Evolutionary conservation across 192 early-diverging fungal species (phyloP).

Genomic region (Geranomyces variabilis): DNA sequence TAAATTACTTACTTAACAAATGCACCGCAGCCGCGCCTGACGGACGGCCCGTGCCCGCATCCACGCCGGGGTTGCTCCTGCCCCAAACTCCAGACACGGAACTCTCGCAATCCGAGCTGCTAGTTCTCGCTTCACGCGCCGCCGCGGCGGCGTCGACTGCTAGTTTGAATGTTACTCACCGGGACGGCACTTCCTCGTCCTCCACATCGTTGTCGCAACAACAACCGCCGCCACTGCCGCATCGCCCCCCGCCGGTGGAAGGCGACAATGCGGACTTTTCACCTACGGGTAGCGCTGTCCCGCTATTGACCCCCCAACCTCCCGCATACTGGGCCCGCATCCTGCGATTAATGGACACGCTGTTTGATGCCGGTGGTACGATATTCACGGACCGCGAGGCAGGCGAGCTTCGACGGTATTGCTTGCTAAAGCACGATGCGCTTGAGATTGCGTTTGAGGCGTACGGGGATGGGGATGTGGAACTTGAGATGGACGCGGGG

Average conservation of each 20-base stretch:
- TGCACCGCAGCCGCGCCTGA: constrained; percentile 3
- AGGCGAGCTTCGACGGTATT: background rate
- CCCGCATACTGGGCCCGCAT: constrained; percentile 19
- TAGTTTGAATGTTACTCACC: background rate
- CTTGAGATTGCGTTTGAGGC: constrained; percentile 28
- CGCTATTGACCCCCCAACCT: constrained; percentile 2
- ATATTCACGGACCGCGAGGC: constrained; percentile 1
- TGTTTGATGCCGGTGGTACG: background rate
- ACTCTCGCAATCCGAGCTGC: constrained; percentile 9
- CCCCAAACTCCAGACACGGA: background rate
- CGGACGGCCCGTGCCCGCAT: constrained; percentile 2
- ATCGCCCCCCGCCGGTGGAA: background rate
- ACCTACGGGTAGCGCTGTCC: too few species aligned
- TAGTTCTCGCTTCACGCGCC: background rate
- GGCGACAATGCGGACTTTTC: too few species aligned
- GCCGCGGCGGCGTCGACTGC: too few species aligned
- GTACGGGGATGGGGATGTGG: constrained; percentile 14
- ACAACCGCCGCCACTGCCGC: background rate
- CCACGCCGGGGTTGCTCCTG: background rate
- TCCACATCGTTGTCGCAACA: background rate
- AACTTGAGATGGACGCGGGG: background rate
- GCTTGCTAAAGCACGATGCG: constrained; percentile 14
- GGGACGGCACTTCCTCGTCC: too few species aligned
- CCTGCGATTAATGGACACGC: constrained; percentile 14
- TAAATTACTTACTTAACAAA: background rate